Conservation (phyloP, 116 monocot species). For the Iris pallida region DNA sequence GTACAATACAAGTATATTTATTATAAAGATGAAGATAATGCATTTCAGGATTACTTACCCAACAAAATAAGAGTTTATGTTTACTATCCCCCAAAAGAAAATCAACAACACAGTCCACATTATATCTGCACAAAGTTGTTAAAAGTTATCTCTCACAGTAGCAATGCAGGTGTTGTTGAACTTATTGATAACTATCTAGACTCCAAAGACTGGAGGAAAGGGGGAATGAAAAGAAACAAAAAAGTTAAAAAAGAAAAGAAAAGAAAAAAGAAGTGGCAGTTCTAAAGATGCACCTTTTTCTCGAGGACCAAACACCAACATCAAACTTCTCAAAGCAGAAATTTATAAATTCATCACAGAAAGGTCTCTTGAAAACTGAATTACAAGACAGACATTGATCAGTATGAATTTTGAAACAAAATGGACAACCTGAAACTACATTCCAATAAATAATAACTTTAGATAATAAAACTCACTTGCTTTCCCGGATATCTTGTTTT, state of each 20-base stretch:
- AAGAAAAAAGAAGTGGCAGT: neutral
- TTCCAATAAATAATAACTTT: neutral
- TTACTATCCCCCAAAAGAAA: constrained; percentile 32
- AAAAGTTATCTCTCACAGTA: neutral
- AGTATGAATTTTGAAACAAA: constrained; percentile 7
- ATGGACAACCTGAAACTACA: neutral
- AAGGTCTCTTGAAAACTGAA: constrained; percentile 92
- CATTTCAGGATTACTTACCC: constrained; percentile 22
- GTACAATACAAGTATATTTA: too few relatives aligned
- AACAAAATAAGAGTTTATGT: constrained; percentile 39
- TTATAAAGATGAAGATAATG: neutral
- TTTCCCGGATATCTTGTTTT: constrained; percentile 35
- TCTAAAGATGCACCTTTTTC: constrained; percentile 45
- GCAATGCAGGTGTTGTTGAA: too few relatives aligned
- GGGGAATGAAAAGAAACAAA: neutral
- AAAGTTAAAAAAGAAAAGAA: neutral
- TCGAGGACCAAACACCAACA: constrained; percentile 87
- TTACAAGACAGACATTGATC: neutral
- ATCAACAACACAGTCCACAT: constrained; percentile 32
- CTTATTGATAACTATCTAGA: too few relatives aligned
- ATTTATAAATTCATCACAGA: constrained; percentile 74
- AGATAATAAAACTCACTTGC: constrained; percentile 13
- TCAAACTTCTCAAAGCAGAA: constrained; percentile 82
- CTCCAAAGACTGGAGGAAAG: too few relatives aligned
- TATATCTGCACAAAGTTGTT: constrained; percentile 27